Conservation (phyloP, 345 rosid species). For the Gossypium bickii region DNA sequence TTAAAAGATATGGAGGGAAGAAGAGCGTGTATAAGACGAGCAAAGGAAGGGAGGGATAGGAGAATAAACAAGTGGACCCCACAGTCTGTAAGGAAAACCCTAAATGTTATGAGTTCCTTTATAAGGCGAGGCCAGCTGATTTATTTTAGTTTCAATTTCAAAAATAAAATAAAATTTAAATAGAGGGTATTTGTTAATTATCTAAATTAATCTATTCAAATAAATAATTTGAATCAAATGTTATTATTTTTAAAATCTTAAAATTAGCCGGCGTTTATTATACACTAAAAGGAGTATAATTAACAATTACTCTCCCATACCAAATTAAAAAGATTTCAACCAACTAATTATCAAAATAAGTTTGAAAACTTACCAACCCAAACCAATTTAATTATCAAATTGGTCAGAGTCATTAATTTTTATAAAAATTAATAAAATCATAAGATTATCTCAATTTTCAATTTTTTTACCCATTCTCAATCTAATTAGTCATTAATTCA, state of each 20-base stretch:
- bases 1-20: background rate
- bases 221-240: background rate
- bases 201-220: background rate
- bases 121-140: slow-evolving; percentile 8
- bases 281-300: background rate
- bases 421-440: too few relatives aligned
- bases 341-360: background rate
- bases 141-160: background rate
- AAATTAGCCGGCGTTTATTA: too few relatives aligned
- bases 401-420: too few relatives aligned
- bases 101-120: background rate
- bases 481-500: too few relatives aligned
- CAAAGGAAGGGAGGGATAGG: background rate
- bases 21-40: background rate
- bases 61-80: slow-evolving; percentile 9
- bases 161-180: background rate
- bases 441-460: too few relatives aligned
- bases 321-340: background rate
- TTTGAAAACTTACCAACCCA: background rate
- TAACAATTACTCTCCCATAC: background rate
- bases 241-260: too few relatives aligned
- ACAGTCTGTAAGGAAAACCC: background rate
- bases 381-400: too few relatives aligned
- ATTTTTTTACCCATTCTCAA: too few relatives aligned
- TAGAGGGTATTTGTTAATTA: too few relatives aligned